phyloP scores from a whole-genome alignment of 1,284 basidiomycete species.

The Ustilago curta region DNA sequence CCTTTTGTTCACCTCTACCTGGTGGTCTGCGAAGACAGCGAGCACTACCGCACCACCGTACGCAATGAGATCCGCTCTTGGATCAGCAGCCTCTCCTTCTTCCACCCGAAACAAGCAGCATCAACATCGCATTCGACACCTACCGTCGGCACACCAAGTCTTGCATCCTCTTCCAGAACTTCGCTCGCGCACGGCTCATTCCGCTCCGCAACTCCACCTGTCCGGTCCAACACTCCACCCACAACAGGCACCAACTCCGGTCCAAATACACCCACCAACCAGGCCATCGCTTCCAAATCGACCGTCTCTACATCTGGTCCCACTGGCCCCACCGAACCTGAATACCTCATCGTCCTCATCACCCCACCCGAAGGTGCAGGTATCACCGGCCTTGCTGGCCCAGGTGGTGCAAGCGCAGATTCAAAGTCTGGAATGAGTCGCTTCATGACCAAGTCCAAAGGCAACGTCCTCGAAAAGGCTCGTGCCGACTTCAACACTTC shows the following conservation, averaged over 20 bases:
- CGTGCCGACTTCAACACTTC: conserved; percentile 90
- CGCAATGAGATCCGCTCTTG: conserved; percentile 66
- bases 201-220: conserved; percentile 34
- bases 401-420: conserved; percentile 78
- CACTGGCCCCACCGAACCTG: conserved; percentile 44
- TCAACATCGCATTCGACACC: conserved; percentile 7
- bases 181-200: conserved; percentile 39
- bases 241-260: conserved; percentile 21
- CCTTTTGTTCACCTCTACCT: conserved; percentile 66
- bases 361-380: conserved; percentile 53
- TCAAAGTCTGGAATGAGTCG: conserved; percentile 54
- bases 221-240: conserved; percentile 34
- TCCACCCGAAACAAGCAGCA: conserved; percentile 29
- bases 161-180: conserved; percentile 25
- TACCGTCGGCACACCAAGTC: conserved; percentile 17
- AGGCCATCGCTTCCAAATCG: conserved; percentile 9
- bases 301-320: neutral
- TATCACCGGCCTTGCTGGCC: conserved; percentile 70
- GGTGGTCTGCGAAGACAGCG: conserved; percentile 65
- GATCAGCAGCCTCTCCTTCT: conserved; percentile 60
- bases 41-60: conserved; percentile 64
- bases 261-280: conserved; percentile 41
- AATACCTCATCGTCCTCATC: conserved; percentile 67
- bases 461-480: conserved; percentile 88
- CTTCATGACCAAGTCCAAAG: conserved; percentile 81